phyloP scores from a whole-genome alignment of 2,329 filamentous ascomycete genomes.

The Onygena corvina region DNA sequence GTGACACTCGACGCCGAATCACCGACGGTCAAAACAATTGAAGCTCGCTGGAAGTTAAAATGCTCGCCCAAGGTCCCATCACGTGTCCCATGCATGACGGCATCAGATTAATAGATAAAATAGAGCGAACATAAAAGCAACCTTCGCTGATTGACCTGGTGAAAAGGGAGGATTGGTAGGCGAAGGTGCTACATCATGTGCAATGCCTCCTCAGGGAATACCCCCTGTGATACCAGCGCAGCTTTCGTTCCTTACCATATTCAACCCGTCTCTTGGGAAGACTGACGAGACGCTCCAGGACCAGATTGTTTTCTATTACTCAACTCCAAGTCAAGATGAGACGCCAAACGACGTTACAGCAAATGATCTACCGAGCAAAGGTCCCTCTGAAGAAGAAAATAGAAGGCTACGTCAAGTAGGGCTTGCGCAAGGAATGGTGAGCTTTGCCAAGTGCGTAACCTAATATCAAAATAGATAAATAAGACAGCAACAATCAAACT shows the following conservation, averaged over 20 bases:
- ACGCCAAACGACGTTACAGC: constrained; percentile 17
- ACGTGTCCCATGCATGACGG: neutral
- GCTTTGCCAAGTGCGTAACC: constrained; percentile 60
- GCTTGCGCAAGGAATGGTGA: constrained; percentile 90
- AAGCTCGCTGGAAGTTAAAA: neutral
- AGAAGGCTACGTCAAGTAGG: constrained; percentile 86
- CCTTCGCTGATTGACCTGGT: too few relatives aligned
- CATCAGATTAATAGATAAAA: neutral
- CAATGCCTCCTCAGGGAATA: constrained; percentile 30
- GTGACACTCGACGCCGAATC: neutral
- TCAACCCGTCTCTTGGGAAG: constrained; percentile 70
- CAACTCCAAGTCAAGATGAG: constrained; percentile 28
- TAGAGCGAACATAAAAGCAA: neutral
- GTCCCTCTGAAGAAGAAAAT: constrained; percentile 54
- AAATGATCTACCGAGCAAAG: constrained; percentile 17
- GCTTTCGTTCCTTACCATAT: constrained; percentile 84
- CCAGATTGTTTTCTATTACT: constrained; percentile 90
- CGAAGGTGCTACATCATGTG: constrained; percentile 14
- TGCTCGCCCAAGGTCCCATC: neutral
- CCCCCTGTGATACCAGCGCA: constrained; percentile 57
- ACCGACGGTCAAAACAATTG: neutral
- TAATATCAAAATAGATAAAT: constrained; percentile 1
- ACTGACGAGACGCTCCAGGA: constrained; percentile 62
- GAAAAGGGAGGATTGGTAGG: neutral
- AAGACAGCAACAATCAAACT: neutral